Evolutionary conservation across 441 rosid species (phyloP).

Genomic region (Brassica hybrid): DNA sequence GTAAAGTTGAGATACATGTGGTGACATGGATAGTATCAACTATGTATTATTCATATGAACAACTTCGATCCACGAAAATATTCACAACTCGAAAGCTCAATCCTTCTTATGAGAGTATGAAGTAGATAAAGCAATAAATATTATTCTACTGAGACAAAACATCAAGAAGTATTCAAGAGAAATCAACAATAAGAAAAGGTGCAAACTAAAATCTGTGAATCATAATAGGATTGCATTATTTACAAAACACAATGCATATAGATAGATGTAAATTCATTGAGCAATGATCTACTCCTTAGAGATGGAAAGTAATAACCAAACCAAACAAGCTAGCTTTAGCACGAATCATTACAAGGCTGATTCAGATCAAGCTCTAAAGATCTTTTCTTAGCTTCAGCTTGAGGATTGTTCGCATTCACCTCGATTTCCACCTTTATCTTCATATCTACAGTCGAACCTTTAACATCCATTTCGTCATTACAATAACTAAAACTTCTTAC

Average conservation of each 20-base stretch:
- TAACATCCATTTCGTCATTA: conserved; percentile 7
- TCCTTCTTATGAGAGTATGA: neutral
- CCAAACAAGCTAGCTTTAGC: neutral
- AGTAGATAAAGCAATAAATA: neutral
- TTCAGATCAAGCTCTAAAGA: conserved; percentile 40
- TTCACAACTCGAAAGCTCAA: neutral
- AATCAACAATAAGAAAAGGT: neutral
- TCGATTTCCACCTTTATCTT: conserved; percentile 25
- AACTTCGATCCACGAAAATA: conserved; percentile 1
- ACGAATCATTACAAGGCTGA: conserved; percentile 29
- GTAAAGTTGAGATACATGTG: neutral
- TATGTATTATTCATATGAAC: neutral
- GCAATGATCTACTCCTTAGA: neutral
- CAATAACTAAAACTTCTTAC: conserved; percentile 29
- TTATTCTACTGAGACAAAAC: neutral
- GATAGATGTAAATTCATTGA: conserved; percentile 17
- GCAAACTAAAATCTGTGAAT: conserved; percentile 5
- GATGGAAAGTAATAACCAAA: neutral
- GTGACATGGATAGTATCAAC: neutral
- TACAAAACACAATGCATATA: conserved; percentile 23
- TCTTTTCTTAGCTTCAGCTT: conserved; percentile 27
- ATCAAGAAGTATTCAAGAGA: neutral
- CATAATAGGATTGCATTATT: conserved; percentile 19
- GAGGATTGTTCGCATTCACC: conserved; percentile 7
- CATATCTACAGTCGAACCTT: too few species aligned